These are phyloP conservation scores for Effrenium voratum DNA, from an alignment of 73 alveolate species.

Conservation along the genomic window DNA sequence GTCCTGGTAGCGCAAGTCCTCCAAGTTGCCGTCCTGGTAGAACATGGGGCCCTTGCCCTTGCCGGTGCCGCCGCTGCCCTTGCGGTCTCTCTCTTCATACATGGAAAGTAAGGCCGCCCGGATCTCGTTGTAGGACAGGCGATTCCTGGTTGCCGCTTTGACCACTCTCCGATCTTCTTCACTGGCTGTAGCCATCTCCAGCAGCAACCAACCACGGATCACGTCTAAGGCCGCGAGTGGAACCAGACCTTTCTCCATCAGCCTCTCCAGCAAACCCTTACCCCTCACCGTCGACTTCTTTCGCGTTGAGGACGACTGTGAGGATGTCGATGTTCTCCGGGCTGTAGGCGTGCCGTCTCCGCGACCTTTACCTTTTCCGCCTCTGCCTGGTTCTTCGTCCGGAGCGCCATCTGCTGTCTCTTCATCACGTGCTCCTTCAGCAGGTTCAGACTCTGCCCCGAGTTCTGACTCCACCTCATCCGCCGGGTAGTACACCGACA, in stretches of 20 bases:
- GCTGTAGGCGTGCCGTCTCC: too few relatives aligned
- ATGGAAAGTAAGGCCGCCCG: conserved; percentile 6
- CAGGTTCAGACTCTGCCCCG: too few relatives aligned
- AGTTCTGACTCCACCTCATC: too few relatives aligned
- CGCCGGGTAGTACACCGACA: not conserved
- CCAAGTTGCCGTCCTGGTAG: not conserved
- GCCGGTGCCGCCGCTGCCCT: not conserved
- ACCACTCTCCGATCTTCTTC: conserved; percentile 36
- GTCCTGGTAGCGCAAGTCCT: not conserved
- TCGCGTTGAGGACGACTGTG: too few relatives aligned
- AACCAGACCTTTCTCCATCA: conserved; percentile 53
- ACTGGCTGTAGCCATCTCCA: not conserved
- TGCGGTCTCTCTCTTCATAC: conserved; percentile 21
- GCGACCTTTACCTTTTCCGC: too few relatives aligned
- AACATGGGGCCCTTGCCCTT: not conserved
- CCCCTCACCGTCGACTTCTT: not conserved
- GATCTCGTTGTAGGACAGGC: conserved; percentile 11
- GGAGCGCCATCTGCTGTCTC: too few relatives aligned
- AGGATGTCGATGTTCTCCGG: too few relatives aligned
- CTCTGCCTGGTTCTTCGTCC: too few relatives aligned
- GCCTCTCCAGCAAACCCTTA: conserved; percentile 31
- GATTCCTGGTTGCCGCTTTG: conserved; percentile 44
- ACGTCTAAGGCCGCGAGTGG: conserved; percentile 46
- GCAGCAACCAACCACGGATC: conserved; percentile 29
- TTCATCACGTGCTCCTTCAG: too few relatives aligned